These are phyloP conservation scores for Penicillium sp. DNA, from an alignment of 2,329 filamentous ascomycete genomes.

Conservation along the genomic window DNA sequence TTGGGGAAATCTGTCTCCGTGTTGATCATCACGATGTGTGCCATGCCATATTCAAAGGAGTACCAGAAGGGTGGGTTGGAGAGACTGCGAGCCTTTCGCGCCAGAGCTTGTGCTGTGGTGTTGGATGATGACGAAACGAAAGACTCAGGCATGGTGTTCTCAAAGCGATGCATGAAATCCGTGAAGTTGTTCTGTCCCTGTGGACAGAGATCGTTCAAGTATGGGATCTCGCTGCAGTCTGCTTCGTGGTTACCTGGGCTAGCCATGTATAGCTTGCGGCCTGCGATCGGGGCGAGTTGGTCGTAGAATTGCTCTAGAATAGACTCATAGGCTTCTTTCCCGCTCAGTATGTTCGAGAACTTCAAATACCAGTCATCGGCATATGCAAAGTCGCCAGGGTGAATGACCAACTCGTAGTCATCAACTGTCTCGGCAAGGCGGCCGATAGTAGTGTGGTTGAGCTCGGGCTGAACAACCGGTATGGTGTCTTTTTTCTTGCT, in stretches of 20 bases:
- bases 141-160: conserved; percentile 53
- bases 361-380: conserved; percentile 60
- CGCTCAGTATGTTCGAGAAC: conserved; percentile 50
- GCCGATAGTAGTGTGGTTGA: conserved; percentile 62
- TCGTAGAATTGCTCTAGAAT: conserved; percentile 61
- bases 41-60: conserved; percentile 62
- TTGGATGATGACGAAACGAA: conserved; percentile 54
- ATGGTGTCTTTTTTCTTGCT: conserved; percentile 54
- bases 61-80: conserved; percentile 62
- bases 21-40: conserved; percentile 57
- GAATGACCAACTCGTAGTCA: conserved; percentile 55
- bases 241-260: conserved; percentile 64
- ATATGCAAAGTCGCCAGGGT: conserved; percentile 55
- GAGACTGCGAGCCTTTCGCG: conserved; percentile 49
- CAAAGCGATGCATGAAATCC: conserved; percentile 60
- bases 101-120: conserved; percentile 44
- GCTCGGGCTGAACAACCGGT: conserved; percentile 52
- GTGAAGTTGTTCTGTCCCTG: conserved; percentile 63
- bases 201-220: conserved; percentile 26
- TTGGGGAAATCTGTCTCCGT: conserved; percentile 59
- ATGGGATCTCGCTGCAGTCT: conserved; percentile 43
- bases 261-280: conserved; percentile 59
- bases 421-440: conserved; percentile 55
- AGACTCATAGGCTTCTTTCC: conserved; percentile 56
- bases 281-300: conserved; percentile 57